Evolutionary conservation across 768 basidiomycete genomes (phyloP), one percentile per base, ranked within the genome.

Genomic region (Lyophyllum shimeji): DNA sequence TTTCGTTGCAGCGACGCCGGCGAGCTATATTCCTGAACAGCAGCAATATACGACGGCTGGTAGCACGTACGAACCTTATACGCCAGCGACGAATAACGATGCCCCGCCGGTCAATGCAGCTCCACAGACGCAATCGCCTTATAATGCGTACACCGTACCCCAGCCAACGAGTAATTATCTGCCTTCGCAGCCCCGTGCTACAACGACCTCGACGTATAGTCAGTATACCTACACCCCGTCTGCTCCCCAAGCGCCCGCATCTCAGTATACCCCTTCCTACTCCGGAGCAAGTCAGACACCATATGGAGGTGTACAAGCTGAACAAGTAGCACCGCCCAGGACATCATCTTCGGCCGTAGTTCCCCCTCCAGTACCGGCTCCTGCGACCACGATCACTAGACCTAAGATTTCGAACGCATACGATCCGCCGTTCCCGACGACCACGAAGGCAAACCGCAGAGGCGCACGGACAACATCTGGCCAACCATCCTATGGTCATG

Each of bases 341-440:
- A 37, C 55, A 21, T 15, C 50, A 17, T 24, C 53, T 2, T 42
- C 58, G 3, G 31, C 56, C 18, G 27, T 50, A 11, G 51, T 52
- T 23, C 59, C 54, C 25, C 67, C 51, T 67, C 71, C 76, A n/a
- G 65, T 75, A 25, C 71, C 76, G 20, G 64, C 76, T 5, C 73
- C 76, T 17, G 69, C 78, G 2, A 70, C 79, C 1, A 67, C 77
- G 25, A 63, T 85, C n/a, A 83, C 74, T 56, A 78, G 88, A 48
- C 86, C 86, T 21, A 89, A 84, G 70, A 69, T 82, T 31, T 76
- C 74, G 13, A 88, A 90, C 60, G 89, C 89, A 1, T 91, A 90
- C 62, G 89, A 91, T 61, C 89, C 89, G 2, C 89, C 89, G 29
- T 81, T 90, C 55, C 82, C 82, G 37, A 76, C 84, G 1, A 69